A percentile compares a stretch with the other conserved stretches of the same genome.
These are phyloP conservation scores for Nemophila menziesii DNA, from an alignment of 257 asterid species.

Conservation along the genomic window DNA sequence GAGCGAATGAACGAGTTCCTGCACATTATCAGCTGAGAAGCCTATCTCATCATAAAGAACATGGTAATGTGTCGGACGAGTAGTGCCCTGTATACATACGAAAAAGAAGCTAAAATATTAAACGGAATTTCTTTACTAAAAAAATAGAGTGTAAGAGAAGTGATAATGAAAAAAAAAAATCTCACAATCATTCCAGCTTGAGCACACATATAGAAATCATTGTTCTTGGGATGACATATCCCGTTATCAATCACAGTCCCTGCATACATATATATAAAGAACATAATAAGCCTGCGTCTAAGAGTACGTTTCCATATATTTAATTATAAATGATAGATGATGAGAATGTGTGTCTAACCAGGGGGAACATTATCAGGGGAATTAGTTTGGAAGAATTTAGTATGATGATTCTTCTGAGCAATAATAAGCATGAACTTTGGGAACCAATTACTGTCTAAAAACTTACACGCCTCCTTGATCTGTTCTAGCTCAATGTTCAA, in stretches of 20 bases:
- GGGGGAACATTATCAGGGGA: conserved; percentile 88
- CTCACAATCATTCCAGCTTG: conserved; percentile 95
- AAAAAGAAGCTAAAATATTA: not conserved
- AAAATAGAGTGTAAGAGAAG: not conserved
- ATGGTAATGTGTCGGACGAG: conserved; percentile 88
- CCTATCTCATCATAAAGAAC: conserved; percentile 71
- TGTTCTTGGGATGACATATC: conserved; percentile 79
- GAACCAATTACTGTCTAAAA: conserved; percentile 62
- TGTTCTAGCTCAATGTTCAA: conserved; percentile 70
- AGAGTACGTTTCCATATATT: too few relatives aligned
- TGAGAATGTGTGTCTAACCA: conserved; percentile 48
- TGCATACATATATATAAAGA: conserved; percentile 17
- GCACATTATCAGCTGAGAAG: conserved; percentile 68
- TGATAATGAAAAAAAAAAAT: not conserved
- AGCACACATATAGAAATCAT: conserved; percentile 86
- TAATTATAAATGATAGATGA: too few relatives aligned
- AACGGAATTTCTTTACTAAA: not conserved
- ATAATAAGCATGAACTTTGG: conserved; percentile 71
- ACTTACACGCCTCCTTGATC: conserved; percentile 85
- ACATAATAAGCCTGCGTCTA: too few relatives aligned
- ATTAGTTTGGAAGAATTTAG: conserved; percentile 66
- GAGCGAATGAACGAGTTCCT: conserved; percentile 76
- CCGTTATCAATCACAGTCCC: conserved; percentile 80
- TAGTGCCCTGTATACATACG: conserved; percentile 48
- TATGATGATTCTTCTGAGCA: conserved; percentile 92